These are phyloP conservation scores for Kwoniella europaea DNA, from an alignment of 768 basidiomycete species.

Conservation along the genomic window DNA sequence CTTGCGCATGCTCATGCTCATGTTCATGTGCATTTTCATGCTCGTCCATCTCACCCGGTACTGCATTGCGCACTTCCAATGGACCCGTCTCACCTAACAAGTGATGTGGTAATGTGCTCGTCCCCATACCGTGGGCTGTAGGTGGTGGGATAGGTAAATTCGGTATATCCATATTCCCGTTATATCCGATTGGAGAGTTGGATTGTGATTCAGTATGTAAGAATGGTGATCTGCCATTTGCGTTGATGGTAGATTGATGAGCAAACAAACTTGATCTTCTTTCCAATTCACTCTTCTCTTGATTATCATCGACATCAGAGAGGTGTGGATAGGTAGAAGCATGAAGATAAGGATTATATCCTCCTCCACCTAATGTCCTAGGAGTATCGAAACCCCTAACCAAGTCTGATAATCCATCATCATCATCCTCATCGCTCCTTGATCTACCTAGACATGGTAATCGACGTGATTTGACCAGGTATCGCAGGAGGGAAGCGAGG, in stretches of 20 bases:
- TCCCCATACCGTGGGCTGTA: neutral
- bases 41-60: slow-evolving; percentile 38
- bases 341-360: slow-evolving; percentile 12
- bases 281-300: slow-evolving; percentile 9
- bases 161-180: neutral
- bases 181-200: neutral
- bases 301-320: neutral
- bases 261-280: slow-evolving; percentile 12
- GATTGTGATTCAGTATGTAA: slow-evolving; percentile 17
- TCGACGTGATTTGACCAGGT: slow-evolving; percentile 7
- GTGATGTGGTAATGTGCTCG: slow-evolving; percentile 23
- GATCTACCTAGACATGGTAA: neutral
- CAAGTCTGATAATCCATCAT: slow-evolving; percentile 27
- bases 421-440: slow-evolving; percentile 18
- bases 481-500: slow-evolving; percentile 1
- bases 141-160: neutral
- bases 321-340: neutral
- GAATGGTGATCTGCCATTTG: slow-evolving; percentile 13
- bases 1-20: slow-evolving; percentile 10
- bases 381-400: slow-evolving; percentile 17
- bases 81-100: slow-evolving; percentile 35
- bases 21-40: slow-evolving; percentile 10
- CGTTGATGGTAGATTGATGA: neutral
- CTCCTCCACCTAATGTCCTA: slow-evolving; percentile 10
- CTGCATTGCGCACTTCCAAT: slow-evolving; percentile 40